A percentile compares a stretch with the other conserved stretches of the same genome.
phyloP scores from a whole-genome alignment of 2,329 filamentous ascomycete genomes.

The Thermochaetoides dissita region DNA sequence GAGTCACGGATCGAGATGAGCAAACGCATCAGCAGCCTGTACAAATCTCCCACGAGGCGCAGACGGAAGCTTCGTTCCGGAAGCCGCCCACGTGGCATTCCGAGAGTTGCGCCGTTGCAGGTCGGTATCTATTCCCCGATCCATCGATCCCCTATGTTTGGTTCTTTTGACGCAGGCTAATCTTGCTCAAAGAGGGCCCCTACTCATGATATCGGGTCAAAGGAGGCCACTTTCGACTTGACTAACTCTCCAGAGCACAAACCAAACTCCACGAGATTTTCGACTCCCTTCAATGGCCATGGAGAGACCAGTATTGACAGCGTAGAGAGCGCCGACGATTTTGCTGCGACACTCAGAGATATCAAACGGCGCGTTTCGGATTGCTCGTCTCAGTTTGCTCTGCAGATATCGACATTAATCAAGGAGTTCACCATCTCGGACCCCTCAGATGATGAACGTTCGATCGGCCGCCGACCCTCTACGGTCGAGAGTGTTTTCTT shows the following conservation, averaged over 20 bases:
- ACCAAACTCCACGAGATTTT: conserved; percentile 1
- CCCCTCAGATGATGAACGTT: conserved; percentile 8
- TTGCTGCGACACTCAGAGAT: conserved; percentile 10
- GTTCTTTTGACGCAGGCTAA: too few relatives aligned
- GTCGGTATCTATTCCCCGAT: too few relatives aligned
- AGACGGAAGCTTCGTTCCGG: conserved; percentile 6
- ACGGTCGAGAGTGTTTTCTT: conserved; percentile 2
- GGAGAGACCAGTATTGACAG: conserved; percentile 3
- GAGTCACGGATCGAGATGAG: conserved; percentile 36
- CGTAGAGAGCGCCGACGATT: conserved; percentile 9
- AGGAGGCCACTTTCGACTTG: conserved; percentile 4
- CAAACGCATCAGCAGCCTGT: conserved; percentile 32
- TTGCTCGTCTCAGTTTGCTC: conserved; percentile 18
- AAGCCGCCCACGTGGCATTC: not conserved
- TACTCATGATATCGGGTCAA: too few relatives aligned
- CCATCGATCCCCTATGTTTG: too few relatives aligned
- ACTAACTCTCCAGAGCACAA: conserved; percentile 3
- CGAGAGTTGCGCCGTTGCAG: too few relatives aligned
- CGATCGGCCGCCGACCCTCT: conserved; percentile 5
- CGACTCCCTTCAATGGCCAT: conserved; percentile 2
- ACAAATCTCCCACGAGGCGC: conserved; percentile 24
- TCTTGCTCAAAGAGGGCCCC: too few relatives aligned
- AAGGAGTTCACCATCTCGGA: conserved; percentile 15
- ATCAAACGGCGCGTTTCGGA: conserved; percentile 24
- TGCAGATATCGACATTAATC: conserved; percentile 15